phyloP scores from a whole-genome alignment of 345 rosid genomes.

The Eucalyptus erythrocorys region DNA sequence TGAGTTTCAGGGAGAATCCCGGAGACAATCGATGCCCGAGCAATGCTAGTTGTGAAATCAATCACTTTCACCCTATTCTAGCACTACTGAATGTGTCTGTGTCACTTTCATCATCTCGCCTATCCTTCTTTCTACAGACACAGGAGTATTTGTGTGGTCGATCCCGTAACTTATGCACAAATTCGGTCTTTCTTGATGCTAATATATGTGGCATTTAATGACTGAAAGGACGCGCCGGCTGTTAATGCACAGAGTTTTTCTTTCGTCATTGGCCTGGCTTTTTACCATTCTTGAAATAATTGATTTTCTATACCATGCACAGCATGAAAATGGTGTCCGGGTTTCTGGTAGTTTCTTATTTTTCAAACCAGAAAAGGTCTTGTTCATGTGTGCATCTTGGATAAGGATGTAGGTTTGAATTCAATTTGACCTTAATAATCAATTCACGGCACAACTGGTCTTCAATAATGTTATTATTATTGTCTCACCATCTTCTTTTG shows the following conservation, averaged over 20 bases:
- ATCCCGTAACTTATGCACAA: not conserved
- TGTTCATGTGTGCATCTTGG: not conserved
- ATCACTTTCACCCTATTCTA: slow-evolving; percentile 32
- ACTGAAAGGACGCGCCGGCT: not conserved
- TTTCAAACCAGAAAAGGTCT: not conserved
- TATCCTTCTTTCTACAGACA: not conserved
- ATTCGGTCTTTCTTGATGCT: not conserved
- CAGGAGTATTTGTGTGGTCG: not conserved
- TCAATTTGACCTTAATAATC: not conserved
- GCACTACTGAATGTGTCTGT: slow-evolving; percentile 43
- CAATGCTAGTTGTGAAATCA: slow-evolving; percentile 23
- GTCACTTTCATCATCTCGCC: slow-evolving; percentile 13
- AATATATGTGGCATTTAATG: not conserved
- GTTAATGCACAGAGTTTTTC: not conserved
- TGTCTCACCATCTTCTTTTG: not conserved
- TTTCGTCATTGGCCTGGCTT: not conserved
- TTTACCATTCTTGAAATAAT: not conserved
- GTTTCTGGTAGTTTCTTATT: not conserved
- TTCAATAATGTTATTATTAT: not conserved
- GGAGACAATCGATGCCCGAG: slow-evolving; percentile 19
- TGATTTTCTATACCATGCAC: not conserved
- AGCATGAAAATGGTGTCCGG: not conserved
- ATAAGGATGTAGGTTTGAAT: not conserved
- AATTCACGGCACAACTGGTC: not conserved
- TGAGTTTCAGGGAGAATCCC: slow-evolving; percentile 16